phyloP scores from a whole-genome alignment of 768 basidiomycete genomes.

The Leucogyrophana mollusca region DNA sequence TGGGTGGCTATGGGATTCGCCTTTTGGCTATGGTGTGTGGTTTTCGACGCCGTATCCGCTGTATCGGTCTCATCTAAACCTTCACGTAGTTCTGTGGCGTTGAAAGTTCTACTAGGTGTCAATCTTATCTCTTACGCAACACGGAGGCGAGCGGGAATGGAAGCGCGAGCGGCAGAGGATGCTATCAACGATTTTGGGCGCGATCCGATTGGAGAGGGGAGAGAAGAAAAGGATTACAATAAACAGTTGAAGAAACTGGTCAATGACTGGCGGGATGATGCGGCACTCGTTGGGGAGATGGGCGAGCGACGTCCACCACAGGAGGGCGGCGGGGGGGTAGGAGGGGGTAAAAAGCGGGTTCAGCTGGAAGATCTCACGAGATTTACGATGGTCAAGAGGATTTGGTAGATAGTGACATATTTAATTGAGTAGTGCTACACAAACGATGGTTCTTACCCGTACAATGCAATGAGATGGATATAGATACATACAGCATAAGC shows the following conservation, averaged over 20 bases:
- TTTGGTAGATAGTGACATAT: constrained; percentile 48
- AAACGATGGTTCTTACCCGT: no score
- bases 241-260: constrained; percentile 73
- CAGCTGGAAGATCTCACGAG: constrained; percentile 87
- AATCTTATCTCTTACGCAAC: constrained; percentile 84
- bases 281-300: constrained; percentile 64
- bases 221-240: constrained; percentile 87
- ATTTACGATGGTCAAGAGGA: constrained; percentile 95
- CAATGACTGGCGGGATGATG: constrained; percentile 69
- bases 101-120: constrained; percentile 93
- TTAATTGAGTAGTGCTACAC: not conserved
- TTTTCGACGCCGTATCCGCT: constrained; percentile 22
- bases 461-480: constrained; percentile 1
- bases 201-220: constrained; percentile 88
- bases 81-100: constrained; percentile 63
- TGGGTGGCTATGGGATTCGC: constrained; percentile 65
- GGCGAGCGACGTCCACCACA: constrained; percentile 47
- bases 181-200: constrained; percentile 83
- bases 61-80: not conserved
- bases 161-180: constrained; percentile 71
- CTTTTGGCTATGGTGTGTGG: constrained; percentile 82
- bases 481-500: not conserved
- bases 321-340: constrained; percentile 18
- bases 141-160: constrained; percentile 72
- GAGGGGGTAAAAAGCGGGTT: constrained; percentile 47